Base-by-base conservation (phyloP, 441 rosid genomes). In the Omphalea diandra region DNA sequence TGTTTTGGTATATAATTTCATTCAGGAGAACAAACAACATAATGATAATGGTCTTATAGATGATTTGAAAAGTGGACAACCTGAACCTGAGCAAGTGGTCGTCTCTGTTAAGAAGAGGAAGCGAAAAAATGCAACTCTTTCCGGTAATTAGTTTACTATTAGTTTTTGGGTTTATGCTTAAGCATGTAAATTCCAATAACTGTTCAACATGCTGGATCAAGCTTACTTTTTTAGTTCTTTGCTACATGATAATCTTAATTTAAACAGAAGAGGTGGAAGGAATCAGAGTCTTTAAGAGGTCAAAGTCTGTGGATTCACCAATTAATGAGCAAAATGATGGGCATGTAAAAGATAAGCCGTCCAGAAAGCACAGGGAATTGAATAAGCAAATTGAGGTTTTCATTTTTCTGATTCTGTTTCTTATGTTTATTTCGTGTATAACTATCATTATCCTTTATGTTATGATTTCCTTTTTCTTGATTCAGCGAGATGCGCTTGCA, bases 231-330 rank as follows among this genome's bases (percentile, higher is more conserved):
- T 36, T 7, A 4, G 8, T 41, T 49, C n/a, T 27, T 3, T 20
- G 3, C 22, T 29, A 52, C 17, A 18, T 18, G 1, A 14, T 41
- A 15, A 17, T 46, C n/a, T 58, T 64, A 50, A 36, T 64, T 69
- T 63, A 50, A 71, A 65, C 65, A 85, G 95, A 75, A 61, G 56
- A 75, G 5, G 96, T 90, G 64, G 93, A 90, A 71, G 97, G 97
- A 49, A 84, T 94, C 77, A 86, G 52, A 79, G 97, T 94, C 65
- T 92, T 88, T 77, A 87, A 81, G 79, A 75, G 79, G 70, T 83
- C 91, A 55, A 81, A 87, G 69, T 75, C 77, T 36, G 70, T 65
- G 36, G 29, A 56, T 61, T 64, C 54, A 12, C 52, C 53, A 41
- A 59, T 17, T 12, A 73, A 73, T 43, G 70, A 79, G 60, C 74